Evolutionary conservation across 768 basidiomycete genomes (phyloP).

Genomic region (Pisolithus tinctorius): DNA sequence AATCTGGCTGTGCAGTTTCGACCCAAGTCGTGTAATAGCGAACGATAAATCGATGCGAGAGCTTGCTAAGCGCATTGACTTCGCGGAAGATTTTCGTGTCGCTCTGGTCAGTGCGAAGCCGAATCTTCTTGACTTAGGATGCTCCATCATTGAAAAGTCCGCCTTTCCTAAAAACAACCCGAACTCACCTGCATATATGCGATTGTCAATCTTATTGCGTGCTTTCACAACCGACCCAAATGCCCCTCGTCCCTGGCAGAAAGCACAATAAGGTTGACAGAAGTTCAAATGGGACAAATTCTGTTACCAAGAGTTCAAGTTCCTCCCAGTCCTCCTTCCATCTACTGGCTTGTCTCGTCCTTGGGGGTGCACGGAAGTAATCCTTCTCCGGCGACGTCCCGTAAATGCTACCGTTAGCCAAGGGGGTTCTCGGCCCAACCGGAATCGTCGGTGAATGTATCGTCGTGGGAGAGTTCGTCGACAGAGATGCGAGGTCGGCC

Average conservation of each 20-base stretch:
- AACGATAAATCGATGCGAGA: slow-evolving; percentile 90
- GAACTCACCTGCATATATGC: slow-evolving; percentile 70
- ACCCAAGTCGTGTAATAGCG: slow-evolving; percentile 91
- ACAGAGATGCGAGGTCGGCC: slow-evolving; percentile 45
- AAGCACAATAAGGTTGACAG: not conserved
- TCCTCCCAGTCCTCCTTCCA: slow-evolving; percentile 97
- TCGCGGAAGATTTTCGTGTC: slow-evolving; percentile 88
- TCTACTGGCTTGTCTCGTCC: slow-evolving; percentile 55
- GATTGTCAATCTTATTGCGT: slow-evolving; percentile 76
- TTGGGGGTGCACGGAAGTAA: slow-evolving; percentile 40
- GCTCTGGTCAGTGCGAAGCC: slow-evolving; percentile 67
- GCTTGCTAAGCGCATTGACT: slow-evolving; percentile 79
- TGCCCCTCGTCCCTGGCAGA: slow-evolving; percentile 69
- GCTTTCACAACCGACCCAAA: slow-evolving; percentile 97
- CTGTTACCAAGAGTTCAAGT: slow-evolving; percentile 65
- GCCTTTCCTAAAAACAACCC: not conserved
- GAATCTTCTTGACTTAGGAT: slow-evolving; percentile 76
- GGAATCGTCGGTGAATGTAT: slow-evolving; percentile 13
- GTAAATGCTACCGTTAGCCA: slow-evolving; percentile 30
- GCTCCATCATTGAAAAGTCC: not conserved
- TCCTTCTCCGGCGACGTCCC: slow-evolving; percentile 60
- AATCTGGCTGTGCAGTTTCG: slow-evolving; percentile 53
- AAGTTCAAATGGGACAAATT: slow-evolving; percentile 8
- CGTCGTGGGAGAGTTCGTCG: slow-evolving; percentile 21
- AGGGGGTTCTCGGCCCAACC: slow-evolving; percentile 39